Conservation (phyloP, 169 alveolate genomes). For the Plasmodium blacklocki region DNA sequence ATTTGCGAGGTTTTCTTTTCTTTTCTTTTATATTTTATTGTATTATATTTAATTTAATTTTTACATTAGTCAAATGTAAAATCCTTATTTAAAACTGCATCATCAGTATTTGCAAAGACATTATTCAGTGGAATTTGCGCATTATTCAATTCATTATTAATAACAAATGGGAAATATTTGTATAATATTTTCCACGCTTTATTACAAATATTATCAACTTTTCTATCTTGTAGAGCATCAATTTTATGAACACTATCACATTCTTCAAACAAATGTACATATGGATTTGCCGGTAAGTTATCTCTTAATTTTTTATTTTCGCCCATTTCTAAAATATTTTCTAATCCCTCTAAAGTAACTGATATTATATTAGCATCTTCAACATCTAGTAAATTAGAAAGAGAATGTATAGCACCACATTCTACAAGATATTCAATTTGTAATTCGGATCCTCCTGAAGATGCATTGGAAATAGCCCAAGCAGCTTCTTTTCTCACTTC, state of each 20-base stretch:
- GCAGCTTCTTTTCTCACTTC: constrained; percentile 98
- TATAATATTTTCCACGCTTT: constrained; percentile 84
- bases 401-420: constrained; percentile 92
- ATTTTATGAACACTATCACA: constrained; percentile 82
- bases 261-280: constrained; percentile 89
- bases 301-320: constrained; percentile 85
- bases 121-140: constrained; percentile 51
- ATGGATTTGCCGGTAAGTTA: constrained; percentile 88
- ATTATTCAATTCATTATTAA: constrained; percentile 78
- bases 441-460: constrained; percentile 91
- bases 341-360: constrained; percentile 94
- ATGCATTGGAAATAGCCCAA: constrained; percentile 98
- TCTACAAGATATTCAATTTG: constrained; percentile 93
- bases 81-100: constrained; percentile 68
- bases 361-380: constrained; percentile 94
- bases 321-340: constrained; percentile 93
- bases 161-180: constrained; percentile 83
- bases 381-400: constrained; percentile 90
- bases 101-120: constrained; percentile 64
- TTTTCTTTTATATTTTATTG: background rate
- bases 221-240: constrained; percentile 85
- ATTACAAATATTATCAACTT: constrained; percentile 81
- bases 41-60: background rate
- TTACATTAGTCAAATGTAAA: constrained; percentile 48
- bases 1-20: background rate